Conservation (phyloP, 257 asterid species). For the Petrea volubilis region DNA sequence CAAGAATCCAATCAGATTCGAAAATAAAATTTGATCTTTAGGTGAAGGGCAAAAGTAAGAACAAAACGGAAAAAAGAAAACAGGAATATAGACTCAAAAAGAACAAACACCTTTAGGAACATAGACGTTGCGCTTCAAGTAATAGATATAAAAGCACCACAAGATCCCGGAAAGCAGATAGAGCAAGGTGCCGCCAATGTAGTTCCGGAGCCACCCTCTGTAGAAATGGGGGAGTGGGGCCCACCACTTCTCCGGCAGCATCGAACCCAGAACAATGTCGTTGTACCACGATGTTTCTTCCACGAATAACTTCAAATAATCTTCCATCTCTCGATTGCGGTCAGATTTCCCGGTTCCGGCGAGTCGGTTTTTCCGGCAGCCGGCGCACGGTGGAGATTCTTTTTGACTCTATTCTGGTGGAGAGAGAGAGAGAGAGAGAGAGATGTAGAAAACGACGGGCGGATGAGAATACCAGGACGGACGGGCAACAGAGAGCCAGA, state of each 20-base stretch:
- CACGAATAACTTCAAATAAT: conserved; percentile 53
- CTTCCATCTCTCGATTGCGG: conserved; percentile 47
- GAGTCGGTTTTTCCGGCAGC: neutral
- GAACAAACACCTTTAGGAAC: conserved; percentile 63
- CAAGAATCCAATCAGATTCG: conserved; percentile 18
- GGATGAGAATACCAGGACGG: neutral
- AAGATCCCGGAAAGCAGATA: conserved; percentile 67
- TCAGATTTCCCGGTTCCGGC: neutral
- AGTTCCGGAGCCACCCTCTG: conserved; percentile 86
- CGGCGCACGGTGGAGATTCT: neutral
- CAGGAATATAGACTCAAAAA: neutral
- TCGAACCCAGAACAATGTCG: conserved; percentile 60
- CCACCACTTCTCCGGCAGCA: conserved; percentile 67
- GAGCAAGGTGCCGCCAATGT: conserved; percentile 69
- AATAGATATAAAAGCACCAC: conserved; percentile 83
- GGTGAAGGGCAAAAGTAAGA: neutral
- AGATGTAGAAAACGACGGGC: neutral
- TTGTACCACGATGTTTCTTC: conserved; percentile 85
- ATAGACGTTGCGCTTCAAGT: conserved; percentile 69
- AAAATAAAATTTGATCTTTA: neutral
- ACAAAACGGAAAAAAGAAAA: neutral
- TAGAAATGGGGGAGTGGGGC: conserved; percentile 63
- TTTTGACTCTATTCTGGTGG: neutral
- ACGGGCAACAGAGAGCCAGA: too few species aligned
- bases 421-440: neutral